Base-by-base conservation (phyloP, 1,139 yeast species). In the Suhomyces yuchorum region DNA sequence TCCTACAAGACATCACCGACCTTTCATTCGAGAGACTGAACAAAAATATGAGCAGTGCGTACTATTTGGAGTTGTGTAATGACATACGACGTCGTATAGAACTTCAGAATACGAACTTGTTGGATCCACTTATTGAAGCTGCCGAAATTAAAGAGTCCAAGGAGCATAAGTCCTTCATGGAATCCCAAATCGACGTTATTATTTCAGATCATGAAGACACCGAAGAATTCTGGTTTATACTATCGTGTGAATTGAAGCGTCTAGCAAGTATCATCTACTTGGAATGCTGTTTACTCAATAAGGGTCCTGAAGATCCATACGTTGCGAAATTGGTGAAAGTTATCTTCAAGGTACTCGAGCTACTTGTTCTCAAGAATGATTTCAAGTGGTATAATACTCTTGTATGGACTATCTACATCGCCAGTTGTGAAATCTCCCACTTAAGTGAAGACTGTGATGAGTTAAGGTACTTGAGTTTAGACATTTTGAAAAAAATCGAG, bases 1-100 rank as follows among this genome's bases (percentile, higher is more conserved):
- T 65, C 1, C 63, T 70, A 12, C 61, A 71, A 7, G 73, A 69
- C 47, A 68, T 69, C 19, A 70, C 75, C 4, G 74, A 69, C 46
- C 53, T 70, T 35, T 68, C 73, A 5, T 61, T 63, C 42, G 71
- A 69, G 49, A 46, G 48, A 26, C 45, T 50, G 8, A 52, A 52
- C 43, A 42, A 42, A 23, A 51, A 51, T 3, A 56, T 62, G 3
- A 37, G 56, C 2, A 65, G 59, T 30, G 18, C 43, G 1, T 56
- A 57, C 28, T 66, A 62, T 49, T 32, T 42, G 9, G 34, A 23
- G 8, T 42, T 55, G 20, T 46, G 48, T 14, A 39, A 43, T 6
- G 43, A 38, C 2, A 46, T 55, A 3, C 39, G 47, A 14, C 17
- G 28, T 4, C 47, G 52, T 17, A 49, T 56, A 11, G 56, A 53